phyloP scores from a whole-genome alignment of 139 green algal species.

The Micromonas pusilla region DNA sequence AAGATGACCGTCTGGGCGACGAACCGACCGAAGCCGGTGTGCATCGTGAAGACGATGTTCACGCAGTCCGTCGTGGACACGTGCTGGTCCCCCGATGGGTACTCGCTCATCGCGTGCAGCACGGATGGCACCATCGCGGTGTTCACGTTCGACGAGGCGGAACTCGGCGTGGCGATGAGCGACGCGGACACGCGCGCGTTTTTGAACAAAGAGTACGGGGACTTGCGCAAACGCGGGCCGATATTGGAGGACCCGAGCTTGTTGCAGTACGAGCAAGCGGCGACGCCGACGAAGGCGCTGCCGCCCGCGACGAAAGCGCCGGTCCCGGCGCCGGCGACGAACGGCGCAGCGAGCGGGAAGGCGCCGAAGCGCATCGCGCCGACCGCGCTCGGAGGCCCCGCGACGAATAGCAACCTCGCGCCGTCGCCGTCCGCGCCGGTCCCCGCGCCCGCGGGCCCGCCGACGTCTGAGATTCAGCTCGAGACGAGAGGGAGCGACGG shows the following conservation, averaged over 20 bases:
- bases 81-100: constrained; percentile 73
- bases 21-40: constrained; percentile 28
- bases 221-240: constrained; percentile 13
- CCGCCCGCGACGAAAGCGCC: no score
- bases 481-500: constrained; percentile 6
- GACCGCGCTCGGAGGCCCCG: background rate
- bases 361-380: constrained; percentile 15
- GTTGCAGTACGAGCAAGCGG: constrained; percentile 25
- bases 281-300: no score
- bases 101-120: constrained; percentile 55
- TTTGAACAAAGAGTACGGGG: constrained; percentile 53
- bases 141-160: constrained; percentile 47
- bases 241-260: constrained; percentile 28
- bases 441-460: background rate
- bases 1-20: constrained; percentile 52
- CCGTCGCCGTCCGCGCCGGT: background rate
- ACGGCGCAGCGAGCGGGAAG: background rate
- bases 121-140: constrained; percentile 58
- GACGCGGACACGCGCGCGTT: constrained; percentile 45
- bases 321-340: background rate
- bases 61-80: constrained; percentile 58
- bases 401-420: background rate
- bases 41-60: constrained; percentile 41
- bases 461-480: background rate
- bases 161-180: constrained; percentile 47